Percentiles rank a stretch among this genome's conserved stretches.
Evolutionary conservation across 768 basidiomycete species (phyloP).

Genomic region (Dioszegia hungarica): DNA sequence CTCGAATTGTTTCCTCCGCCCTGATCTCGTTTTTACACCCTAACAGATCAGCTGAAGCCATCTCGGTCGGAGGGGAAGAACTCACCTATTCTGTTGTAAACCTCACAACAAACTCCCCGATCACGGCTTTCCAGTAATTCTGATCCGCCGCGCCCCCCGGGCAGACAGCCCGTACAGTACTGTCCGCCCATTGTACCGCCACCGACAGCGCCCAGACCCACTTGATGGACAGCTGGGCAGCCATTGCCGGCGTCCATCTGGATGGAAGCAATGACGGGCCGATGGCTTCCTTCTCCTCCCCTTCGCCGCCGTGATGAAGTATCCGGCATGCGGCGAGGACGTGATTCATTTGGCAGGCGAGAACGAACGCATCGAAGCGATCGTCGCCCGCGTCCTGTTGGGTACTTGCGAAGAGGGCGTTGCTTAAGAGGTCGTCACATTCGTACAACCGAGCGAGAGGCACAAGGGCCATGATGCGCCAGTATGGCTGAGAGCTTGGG

Average conservation of each 20-base stretch:
- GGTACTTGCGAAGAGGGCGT: neutral
- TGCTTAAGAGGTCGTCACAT: no score
- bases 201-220: neutral
- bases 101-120: neutral
- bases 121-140: neutral
- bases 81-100: neutral
- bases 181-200: neutral
- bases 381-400: neutral
- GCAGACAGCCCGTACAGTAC: neutral
- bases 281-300: neutral
- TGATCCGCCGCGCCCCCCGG: neutral
- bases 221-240: neutral
- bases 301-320: neutral
- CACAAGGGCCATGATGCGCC: neutral
- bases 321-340: neutral
- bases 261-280: neutral
- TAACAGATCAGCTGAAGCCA: no score
- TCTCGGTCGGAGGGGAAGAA: neutral
- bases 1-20: no score
- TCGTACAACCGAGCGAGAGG: neutral
- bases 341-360: neutral
- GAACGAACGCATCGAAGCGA: neutral
- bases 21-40: no score
- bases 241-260: neutral
- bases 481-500: no score